phyloP scores from a whole-genome alignment of 2,329 filamentous ascomycete species.

The Epichloe sp. region DNA sequence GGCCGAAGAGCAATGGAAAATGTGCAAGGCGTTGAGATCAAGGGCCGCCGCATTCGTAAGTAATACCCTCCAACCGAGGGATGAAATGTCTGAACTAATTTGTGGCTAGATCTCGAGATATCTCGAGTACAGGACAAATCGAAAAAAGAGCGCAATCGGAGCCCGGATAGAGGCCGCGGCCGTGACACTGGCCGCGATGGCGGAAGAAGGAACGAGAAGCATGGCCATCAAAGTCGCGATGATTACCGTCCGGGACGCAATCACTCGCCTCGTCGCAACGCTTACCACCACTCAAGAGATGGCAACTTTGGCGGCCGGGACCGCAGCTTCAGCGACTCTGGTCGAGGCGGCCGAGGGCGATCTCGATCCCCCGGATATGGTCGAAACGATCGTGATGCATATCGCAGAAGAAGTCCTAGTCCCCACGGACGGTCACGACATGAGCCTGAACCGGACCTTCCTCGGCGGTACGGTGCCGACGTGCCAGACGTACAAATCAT shows the following conservation, averaged over 20 bases:
- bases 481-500: constrained; percentile 87
- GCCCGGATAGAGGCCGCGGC: constrained; percentile 44
- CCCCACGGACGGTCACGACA: constrained; percentile 40
- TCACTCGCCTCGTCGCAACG: constrained; percentile 42
- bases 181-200: constrained; percentile 34
- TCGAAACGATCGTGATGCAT: constrained; percentile 34
- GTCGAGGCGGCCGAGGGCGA: constrained; percentile 39
- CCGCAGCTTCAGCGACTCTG: constrained; percentile 27
- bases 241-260: constrained; percentile 52
- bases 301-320: constrained; percentile 40
- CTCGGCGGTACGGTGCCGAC: constrained; percentile 57
- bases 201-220: constrained; percentile 30
- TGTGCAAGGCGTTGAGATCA: constrained; percentile 69
- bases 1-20: constrained; percentile 62
- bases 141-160: constrained; percentile 47
- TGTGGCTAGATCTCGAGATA: constrained; percentile 62
- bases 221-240: constrained; percentile 40
- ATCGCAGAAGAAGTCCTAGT: constrained; percentile 58
- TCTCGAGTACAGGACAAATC: constrained; percentile 72
- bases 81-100: not conserved
- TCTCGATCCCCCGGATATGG: constrained; percentile 52
- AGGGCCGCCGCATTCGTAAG: constrained; percentile 90
- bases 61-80: constrained; percentile 7
- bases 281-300: constrained; percentile 48
- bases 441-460: constrained; percentile 49